Evolutionary conservation across 768 basidiomycete genomes (phyloP).

Genomic region (Lentinula sp.): DNA sequence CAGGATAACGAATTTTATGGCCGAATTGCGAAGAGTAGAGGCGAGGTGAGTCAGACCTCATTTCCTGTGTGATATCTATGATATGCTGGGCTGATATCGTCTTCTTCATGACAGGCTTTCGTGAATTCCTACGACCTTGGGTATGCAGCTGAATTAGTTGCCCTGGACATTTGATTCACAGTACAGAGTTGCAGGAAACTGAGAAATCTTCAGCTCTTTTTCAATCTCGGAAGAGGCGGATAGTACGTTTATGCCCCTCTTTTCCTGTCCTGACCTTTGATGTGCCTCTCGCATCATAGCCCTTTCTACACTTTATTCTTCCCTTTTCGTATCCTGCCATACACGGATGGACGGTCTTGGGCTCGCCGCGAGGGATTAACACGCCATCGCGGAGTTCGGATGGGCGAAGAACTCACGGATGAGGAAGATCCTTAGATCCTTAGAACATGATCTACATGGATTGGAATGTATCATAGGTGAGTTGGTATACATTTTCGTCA

Average conservation of each 20-base stretch:
- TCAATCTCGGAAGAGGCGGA: constrained; percentile 75
- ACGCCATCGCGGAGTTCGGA: constrained; percentile 54
- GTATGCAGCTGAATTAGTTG: constrained; percentile 23
- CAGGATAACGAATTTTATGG: constrained; percentile 83
- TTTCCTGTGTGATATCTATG: background rate
- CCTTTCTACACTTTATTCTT: constrained; percentile 74
- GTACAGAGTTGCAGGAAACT: constrained; percentile 28
- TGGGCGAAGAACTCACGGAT: constrained; percentile 85
- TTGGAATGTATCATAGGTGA: background rate
- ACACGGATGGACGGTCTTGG: constrained; percentile 82
- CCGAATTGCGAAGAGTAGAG: constrained; percentile 57
- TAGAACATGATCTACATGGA: background rate
- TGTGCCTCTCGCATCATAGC: constrained; percentile 31
- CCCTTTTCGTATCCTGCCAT: constrained; percentile 74
- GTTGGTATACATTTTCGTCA: constrained; percentile 3
- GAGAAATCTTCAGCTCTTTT: constrained; percentile 76
- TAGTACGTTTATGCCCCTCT: constrained; percentile 53
- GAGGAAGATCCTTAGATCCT: constrained; percentile 46
- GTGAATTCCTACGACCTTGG: constrained; percentile 92
- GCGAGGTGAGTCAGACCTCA: constrained; percentile 45
- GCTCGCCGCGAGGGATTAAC: constrained; percentile 61
- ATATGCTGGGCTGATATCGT: background rate
- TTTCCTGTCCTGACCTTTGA: background rate
- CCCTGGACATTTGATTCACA: background rate
- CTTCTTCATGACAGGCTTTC: constrained; percentile 45